Percentiles rank a stretch among this genome's conserved stretches.
Evolutionary conservation across 2,329 filamentous ascomycete species (phyloP).

Genomic region (Hypoxylon rubiginosum): DNA sequence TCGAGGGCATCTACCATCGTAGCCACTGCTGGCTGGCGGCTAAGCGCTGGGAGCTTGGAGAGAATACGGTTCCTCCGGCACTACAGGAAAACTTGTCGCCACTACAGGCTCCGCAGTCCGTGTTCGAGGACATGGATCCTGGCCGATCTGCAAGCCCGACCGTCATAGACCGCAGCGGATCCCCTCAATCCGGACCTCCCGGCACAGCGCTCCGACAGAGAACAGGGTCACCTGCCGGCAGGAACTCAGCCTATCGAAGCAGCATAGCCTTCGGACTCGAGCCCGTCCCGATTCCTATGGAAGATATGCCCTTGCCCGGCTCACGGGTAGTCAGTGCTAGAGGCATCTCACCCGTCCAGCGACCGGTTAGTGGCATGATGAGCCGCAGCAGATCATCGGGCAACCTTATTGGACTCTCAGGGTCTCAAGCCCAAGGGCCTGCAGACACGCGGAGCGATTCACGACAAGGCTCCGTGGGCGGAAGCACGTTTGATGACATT

Average conservation of each 20-base stretch:
- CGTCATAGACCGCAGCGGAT: conserved; percentile 48
- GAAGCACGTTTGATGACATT: conserved; percentile 55
- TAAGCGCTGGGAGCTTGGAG: conserved; percentile 52
- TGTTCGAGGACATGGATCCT: conserved; percentile 52
- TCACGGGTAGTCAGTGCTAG: conserved; percentile 48
- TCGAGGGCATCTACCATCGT: conserved; percentile 54
- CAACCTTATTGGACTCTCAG: conserved; percentile 47
- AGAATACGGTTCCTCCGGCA: conserved; percentile 40
- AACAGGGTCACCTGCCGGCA: conserved; percentile 46
- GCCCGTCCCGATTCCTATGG: conserved; percentile 47
- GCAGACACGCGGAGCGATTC: conserved; percentile 43
- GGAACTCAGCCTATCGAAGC: conserved; percentile 48
- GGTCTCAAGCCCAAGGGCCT: conserved; percentile 36
- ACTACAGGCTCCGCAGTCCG: conserved; percentile 50
- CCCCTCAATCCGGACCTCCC: conserved; percentile 47
- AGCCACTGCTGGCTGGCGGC: conserved; percentile 55
- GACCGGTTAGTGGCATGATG: conserved; percentile 47
- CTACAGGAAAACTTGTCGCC: conserved; percentile 47
- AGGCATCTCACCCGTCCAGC: conserved; percentile 42
- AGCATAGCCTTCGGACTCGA: conserved; percentile 53
- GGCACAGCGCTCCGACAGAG: conserved; percentile 46
- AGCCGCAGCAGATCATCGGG: conserved; percentile 51
- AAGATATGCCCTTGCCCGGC: conserved; percentile 37
- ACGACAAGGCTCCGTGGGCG: conserved; percentile 47
- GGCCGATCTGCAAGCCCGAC: conserved; percentile 40